A percentile compares a stretch with the other conserved stretches of the same genome.
Conservation (phyloP, 345 rosid genomes). For the Eucalyptus erythrocorys region DNA sequence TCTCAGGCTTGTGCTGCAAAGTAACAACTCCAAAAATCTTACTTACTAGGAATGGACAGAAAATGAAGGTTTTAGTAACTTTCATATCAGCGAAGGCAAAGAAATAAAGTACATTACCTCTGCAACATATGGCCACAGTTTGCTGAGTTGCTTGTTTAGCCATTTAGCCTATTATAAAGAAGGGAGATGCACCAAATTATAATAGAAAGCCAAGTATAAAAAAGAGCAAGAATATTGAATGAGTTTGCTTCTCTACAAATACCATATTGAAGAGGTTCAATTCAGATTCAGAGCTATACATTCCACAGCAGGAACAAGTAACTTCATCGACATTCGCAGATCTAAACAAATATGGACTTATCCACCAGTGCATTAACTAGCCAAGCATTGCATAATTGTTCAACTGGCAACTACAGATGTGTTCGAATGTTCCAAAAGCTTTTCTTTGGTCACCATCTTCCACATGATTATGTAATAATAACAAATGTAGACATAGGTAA, state of each 20-base stretch:
- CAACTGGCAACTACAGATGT: background rate
- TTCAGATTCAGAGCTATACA: background rate
- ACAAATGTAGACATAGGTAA: background rate
- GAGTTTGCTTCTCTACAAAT: background rate
- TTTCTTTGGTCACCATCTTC: background rate
- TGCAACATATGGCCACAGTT: constrained; percentile 92
- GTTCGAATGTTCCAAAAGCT: background rate
- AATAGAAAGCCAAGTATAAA: background rate
- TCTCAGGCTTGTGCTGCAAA: background rate
- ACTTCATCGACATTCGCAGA: background rate
- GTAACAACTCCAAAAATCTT: background rate
- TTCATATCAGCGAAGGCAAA: background rate
- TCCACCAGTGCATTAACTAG: background rate
- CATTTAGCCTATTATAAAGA: constrained; percentile 71
- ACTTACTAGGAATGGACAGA: background rate
- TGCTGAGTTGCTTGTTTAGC: constrained; percentile 90
- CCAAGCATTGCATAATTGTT: background rate
- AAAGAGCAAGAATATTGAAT: background rate
- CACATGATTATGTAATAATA: background rate
- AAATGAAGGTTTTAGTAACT: background rate
- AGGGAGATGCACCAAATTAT: background rate
- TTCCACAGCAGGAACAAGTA: background rate
- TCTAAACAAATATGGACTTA: background rate
- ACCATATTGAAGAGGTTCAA: background rate
- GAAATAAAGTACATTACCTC: constrained; percentile 45